Evolutionary conservation across 495 filamentous ascomycete species (phyloP).

Genomic region (Glarea lozoyensis): DNA sequence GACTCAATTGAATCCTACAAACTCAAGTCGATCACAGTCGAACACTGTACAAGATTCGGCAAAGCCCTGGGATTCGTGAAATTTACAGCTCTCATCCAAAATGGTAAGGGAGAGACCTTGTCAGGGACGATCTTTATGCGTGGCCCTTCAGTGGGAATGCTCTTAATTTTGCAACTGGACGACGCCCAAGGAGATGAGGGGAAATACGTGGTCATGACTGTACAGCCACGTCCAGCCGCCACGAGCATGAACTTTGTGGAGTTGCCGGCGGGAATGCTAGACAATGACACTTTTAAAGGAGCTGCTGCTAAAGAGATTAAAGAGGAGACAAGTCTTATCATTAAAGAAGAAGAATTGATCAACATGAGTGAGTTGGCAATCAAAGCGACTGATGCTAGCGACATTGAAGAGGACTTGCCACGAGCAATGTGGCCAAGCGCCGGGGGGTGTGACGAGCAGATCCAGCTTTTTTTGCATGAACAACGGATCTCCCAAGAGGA

Average conservation of each 20-base stretch:
- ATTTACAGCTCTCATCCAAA: conserved; percentile 56
- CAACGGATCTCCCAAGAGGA: conserved; percentile 52
- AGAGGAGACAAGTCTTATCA: conserved; percentile 59
- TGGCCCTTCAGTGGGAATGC: conserved; percentile 74
- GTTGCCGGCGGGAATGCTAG: conserved; percentile 85
- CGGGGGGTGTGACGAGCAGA: conserved; percentile 79
- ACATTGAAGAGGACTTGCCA: conserved; percentile 39
- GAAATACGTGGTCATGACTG: conserved; percentile 66
- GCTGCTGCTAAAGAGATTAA: conserved; percentile 73
- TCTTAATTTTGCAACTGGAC: conserved; percentile 69
- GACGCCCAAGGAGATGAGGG: conserved; percentile 42
- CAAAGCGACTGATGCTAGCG: conserved; percentile 19
- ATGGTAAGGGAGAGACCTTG: conserved; percentile 51
- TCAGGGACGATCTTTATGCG: conserved; percentile 74
- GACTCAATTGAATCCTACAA: too few species aligned
- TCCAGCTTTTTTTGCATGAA: conserved; percentile 69
- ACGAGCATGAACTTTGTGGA: conserved; percentile 69
- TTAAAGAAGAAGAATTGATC: conserved; percentile 47
- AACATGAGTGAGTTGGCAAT: conserved; percentile 60
- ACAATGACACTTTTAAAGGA: conserved; percentile 70
- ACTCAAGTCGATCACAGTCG: too few species aligned
- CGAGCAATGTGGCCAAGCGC: conserved; percentile 64
- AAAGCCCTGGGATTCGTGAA: conserved; percentile 70
- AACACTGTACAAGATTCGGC: too few species aligned
- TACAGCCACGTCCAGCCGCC: conserved; percentile 76